A percentile compares a stretch with the other conserved stretches of the same genome.
Conservation (phyloP, 768 basidiomycete species). For the Trametes punicea region DNA sequence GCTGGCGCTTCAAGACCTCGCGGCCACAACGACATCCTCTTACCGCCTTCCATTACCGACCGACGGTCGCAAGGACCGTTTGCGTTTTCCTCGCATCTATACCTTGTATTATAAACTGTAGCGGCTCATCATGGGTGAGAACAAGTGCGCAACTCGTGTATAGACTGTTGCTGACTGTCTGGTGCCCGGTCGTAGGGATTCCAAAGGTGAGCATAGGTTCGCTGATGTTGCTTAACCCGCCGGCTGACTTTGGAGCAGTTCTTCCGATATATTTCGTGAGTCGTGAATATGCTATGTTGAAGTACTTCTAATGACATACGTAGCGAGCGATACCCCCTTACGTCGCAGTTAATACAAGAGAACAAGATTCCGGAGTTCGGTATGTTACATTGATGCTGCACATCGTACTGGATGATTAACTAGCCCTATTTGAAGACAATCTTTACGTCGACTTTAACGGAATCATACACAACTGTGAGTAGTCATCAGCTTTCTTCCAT, state of each 20-base stretch:
- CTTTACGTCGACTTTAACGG: constrained; percentile 94
- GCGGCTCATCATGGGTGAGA: constrained; percentile 12
- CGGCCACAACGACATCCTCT: constrained; percentile 10
- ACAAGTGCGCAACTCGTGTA: no score
- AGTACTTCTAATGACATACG: constrained; percentile 2
- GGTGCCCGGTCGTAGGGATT: constrained; percentile 36
- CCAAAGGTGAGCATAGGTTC: constrained; percentile 39
- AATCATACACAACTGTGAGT: constrained; percentile 78
- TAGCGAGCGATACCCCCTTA: constrained; percentile 96
- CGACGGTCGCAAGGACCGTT: background rate
- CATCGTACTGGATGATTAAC: background rate
- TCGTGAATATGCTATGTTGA: background rate
- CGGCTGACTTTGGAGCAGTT: constrained; percentile 50
- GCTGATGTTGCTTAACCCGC: background rate
- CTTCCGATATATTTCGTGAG: constrained; percentile 94
- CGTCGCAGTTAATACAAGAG: constrained; percentile 95
- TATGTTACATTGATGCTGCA: constrained; percentile 31
- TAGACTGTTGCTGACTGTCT: background rate
- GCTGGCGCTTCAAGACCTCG: background rate
- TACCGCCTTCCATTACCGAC: background rate
- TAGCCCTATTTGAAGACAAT: constrained; percentile 58
- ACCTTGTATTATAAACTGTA: constrained; percentile 7
- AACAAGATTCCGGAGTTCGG: constrained; percentile 99
- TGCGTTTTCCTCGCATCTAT: background rate
- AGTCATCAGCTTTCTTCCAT: background rate